These are phyloP conservation scores for Pestalotiopsis sp. DNA, from an alignment of 2,329 filamentous ascomycete species.

Conservation along the genomic window DNA sequence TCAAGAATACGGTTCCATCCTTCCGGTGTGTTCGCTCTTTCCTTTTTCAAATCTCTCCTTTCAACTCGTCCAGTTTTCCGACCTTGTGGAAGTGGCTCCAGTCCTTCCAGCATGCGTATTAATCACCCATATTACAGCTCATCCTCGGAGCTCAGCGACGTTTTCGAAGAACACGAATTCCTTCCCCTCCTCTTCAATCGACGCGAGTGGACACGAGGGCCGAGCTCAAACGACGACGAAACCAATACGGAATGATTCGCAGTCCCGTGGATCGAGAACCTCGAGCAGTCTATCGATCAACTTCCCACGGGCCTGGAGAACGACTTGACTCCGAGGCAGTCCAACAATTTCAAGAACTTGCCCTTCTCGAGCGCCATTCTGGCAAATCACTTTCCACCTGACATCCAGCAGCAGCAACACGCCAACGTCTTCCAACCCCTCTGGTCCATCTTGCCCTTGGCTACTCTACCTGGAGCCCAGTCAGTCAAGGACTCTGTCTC, in stretches of 20 bases:
- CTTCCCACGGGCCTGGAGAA: not conserved
- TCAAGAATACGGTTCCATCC: not conserved
- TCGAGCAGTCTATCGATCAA: not conserved
- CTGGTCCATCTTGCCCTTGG: conserved; percentile 4
- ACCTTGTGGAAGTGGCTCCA: not conserved
- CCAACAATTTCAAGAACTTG: not conserved
- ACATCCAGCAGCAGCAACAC: conserved; percentile 3
- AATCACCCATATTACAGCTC: not conserved
- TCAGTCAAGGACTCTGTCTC: conserved; percentile 5
- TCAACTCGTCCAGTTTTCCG: not conserved
- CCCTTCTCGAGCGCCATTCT: conserved; percentile 4
- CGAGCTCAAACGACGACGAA: not conserved
- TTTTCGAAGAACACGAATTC: not conserved
- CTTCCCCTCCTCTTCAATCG: conserved; percentile 4
- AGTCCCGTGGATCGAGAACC: not conserved
- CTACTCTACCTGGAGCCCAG: not conserved
- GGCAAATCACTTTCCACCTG: conserved; percentile 1
- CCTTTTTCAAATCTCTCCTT: not conserved
- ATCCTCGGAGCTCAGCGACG: not conserved
- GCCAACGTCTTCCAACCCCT: not conserved
- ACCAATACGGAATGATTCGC: not conserved
- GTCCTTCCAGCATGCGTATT: not conserved
- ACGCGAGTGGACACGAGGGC: not conserved
- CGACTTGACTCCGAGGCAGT: not conserved
- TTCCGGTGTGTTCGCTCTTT: not conserved